Percentiles rank a stretch among this genome's conserved stretches.
Evolutionary conservation across 352 stramenopile species (phyloP).

Genomic region (Pythium monospermum): DNA sequence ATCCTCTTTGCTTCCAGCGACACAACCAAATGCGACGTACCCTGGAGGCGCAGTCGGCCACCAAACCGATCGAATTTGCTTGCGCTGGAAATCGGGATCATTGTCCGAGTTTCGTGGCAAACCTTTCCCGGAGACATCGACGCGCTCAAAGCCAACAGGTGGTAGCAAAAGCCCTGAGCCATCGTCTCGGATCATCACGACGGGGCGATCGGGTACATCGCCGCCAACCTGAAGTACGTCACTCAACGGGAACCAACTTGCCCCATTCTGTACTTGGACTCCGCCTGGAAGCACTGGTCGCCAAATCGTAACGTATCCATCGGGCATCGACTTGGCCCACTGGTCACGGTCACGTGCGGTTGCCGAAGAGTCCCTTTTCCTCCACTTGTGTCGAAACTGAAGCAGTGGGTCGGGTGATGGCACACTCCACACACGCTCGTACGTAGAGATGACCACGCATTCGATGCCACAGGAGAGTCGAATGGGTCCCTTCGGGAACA

Average conservation of each 20-base stretch:
- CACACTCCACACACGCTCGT: slow-evolving; percentile 80
- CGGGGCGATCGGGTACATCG: slow-evolving; percentile 46
- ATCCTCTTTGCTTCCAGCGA: slow-evolving; percentile 76
- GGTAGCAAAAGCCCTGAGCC: slow-evolving; percentile 43
- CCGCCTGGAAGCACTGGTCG: slow-evolving; percentile 40
- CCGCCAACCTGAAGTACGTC: slow-evolving; percentile 65
- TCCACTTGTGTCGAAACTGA: slow-evolving; percentile 79
- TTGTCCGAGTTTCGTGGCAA: slow-evolving; percentile 72
- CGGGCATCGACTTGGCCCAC: slow-evolving; percentile 41
- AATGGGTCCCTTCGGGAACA: slow-evolving; percentile 71
- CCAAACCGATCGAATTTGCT: slow-evolving; percentile 80
- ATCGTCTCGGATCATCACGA: slow-evolving; percentile 59
- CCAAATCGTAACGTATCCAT: slow-evolving; percentile 73
- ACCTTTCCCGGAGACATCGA: slow-evolving; percentile 80
- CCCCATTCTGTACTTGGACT: slow-evolving; percentile 27
- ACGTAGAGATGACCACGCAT: slow-evolving; percentile 64
- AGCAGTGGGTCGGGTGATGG: slow-evolving; percentile 71
- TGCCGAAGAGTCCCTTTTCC: slow-evolving; percentile 26
- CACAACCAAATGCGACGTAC: slow-evolving; percentile 69
- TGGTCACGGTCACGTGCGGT: slow-evolving; percentile 4
- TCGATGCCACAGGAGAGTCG: slow-evolving; percentile 63
- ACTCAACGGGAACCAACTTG: slow-evolving; percentile 64
- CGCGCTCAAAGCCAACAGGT: slow-evolving; percentile 70
- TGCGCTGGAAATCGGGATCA: slow-evolving; percentile 72
- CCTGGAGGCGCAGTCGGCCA: slow-evolving; percentile 75